These are phyloP conservation scores for Protomyces inundatus DNA, from an alignment of 1,139 yeast species.

Conservation along the genomic window DNA sequence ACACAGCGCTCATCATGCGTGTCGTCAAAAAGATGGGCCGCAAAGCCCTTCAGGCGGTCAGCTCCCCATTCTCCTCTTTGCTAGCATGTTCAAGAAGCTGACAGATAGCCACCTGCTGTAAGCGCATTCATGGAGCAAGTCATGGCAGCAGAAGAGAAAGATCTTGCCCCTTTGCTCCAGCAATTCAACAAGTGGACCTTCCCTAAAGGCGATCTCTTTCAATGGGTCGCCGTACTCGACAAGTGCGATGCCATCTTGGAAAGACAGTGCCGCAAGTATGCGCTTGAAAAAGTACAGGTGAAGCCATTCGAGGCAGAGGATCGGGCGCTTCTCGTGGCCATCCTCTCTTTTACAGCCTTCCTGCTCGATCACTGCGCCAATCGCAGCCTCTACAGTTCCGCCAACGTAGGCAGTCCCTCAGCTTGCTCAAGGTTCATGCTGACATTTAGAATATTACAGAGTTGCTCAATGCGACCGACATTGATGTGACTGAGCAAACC, in stretches of 20 bases:
- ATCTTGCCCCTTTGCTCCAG: neutral
- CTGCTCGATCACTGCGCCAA: conserved; percentile 67
- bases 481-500: conserved; percentile 48
- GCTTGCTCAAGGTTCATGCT: neutral
- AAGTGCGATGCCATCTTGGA: conserved; percentile 67
- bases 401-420: conserved; percentile 41
- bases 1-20: neutral
- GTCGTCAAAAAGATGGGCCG: neutral
- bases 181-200: conserved; percentile 49
- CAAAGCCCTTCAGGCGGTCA: conserved; percentile 8
- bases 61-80: neutral
- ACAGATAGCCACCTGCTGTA: conserved; percentile 9
- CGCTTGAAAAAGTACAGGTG: conserved; percentile 39
- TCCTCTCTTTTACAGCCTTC: conserved; percentile 58
- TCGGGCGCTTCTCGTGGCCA: conserved; percentile 46
- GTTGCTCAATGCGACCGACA: conserved; percentile 56
- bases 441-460: conserved; percentile 45
- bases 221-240: conserved; percentile 74
- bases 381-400: conserved; percentile 53
- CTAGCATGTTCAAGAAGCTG: neutral
- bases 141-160: conserved; percentile 6
- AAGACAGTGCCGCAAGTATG: conserved; percentile 50
- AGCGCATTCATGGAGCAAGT: conserved; percentile 5
- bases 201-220: conserved; percentile 66
- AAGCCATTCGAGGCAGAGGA: conserved; percentile 41